Conservation (phyloP, 371 early-diverging fungal species). For the Mucor sp. region DNA sequence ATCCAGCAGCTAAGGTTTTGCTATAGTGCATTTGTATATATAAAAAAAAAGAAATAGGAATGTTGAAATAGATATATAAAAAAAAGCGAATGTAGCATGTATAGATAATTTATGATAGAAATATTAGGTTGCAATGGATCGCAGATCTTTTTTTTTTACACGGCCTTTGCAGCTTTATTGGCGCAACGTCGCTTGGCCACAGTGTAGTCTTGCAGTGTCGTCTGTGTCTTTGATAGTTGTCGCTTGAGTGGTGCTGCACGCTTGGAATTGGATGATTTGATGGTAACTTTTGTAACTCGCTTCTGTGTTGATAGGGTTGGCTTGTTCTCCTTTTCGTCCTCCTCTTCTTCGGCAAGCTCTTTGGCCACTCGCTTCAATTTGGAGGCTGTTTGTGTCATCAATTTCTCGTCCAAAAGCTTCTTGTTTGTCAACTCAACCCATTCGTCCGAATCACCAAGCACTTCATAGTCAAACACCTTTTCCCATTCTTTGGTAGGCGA, state of each 20-base stretch:
- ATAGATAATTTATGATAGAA: neutral
- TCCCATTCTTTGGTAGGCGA: conserved; percentile 81
- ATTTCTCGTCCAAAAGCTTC: conserved; percentile 19
- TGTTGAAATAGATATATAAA: neutral
- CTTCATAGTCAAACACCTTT: conserved; percentile 84
- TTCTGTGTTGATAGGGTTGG: conserved; percentile 17
- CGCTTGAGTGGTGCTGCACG: conserved; percentile 13
- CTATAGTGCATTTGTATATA: too few species aligned
- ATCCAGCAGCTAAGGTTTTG: neutral
- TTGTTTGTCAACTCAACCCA: conserved; percentile 50
- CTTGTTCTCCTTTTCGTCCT: conserved; percentile 31
- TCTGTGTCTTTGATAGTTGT: conserved; percentile 19
- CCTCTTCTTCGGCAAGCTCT: conserved; percentile 14
- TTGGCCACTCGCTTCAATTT: conserved; percentile 9
- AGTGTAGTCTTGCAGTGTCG: conserved; percentile 14
- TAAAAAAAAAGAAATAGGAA: neutral
- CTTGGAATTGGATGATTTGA: conserved; percentile 14
- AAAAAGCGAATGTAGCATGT: neutral
- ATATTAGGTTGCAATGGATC: neutral
- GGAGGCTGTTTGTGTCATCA: conserved; percentile 20
- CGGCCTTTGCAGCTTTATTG: neutral
- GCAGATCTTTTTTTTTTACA: neutral
- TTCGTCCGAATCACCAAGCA: conserved; percentile 80
- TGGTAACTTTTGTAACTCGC: conserved; percentile 17
- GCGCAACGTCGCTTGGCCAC: conserved; percentile 11